Evolutionary conservation across 1,284 basidiomycete genomes (phyloP).

Genomic region (Trichosporon faecale): DNA sequence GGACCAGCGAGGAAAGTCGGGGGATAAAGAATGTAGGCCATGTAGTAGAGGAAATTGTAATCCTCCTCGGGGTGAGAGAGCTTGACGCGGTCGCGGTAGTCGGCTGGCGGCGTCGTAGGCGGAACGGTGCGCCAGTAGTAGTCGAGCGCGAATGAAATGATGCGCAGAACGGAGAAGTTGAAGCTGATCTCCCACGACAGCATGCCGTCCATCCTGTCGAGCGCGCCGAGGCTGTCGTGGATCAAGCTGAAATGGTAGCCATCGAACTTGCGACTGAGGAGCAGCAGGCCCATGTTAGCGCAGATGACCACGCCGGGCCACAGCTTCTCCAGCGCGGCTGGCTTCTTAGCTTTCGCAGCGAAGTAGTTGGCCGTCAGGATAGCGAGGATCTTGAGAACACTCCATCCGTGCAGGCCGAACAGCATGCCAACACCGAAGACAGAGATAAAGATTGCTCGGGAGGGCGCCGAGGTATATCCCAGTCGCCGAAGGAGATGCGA

Average conservation of each 20-base stretch:
- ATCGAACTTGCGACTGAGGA: constrained; percentile 70
- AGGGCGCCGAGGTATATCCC: neutral
- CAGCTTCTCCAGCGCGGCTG: constrained; percentile 20
- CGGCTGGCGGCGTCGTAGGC: constrained; percentile 22
- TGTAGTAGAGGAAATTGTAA: constrained; percentile 62
- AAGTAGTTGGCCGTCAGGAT: constrained; percentile 71
- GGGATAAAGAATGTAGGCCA: constrained; percentile 80
- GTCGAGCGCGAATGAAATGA: constrained; percentile 91
- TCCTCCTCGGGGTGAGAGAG: constrained; percentile 55
- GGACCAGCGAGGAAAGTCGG: constrained; percentile 95
- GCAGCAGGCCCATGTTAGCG: constrained; percentile 73
- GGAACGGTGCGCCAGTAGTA: constrained; percentile 67
- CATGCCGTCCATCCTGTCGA: constrained; percentile 63
- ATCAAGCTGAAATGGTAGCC: constrained; percentile 71
- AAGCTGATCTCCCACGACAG: constrained; percentile 92
- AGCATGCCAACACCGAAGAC: constrained; percentile 67
- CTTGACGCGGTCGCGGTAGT: constrained; percentile 56
- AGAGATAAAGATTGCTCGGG: constrained; percentile 50
- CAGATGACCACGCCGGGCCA: constrained; percentile 54
- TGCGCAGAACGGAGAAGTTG: constrained; percentile 94
- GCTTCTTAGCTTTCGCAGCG: constrained; percentile 58
- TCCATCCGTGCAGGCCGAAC: constrained; percentile 79
- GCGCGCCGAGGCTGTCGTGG: constrained; percentile 57
- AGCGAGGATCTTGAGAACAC: constrained; percentile 70
- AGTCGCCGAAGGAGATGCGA: constrained; percentile 30